phyloP scores from a whole-genome alignment of 164 flowering plant genomes.

The Chimonanthus praecox region DNA sequence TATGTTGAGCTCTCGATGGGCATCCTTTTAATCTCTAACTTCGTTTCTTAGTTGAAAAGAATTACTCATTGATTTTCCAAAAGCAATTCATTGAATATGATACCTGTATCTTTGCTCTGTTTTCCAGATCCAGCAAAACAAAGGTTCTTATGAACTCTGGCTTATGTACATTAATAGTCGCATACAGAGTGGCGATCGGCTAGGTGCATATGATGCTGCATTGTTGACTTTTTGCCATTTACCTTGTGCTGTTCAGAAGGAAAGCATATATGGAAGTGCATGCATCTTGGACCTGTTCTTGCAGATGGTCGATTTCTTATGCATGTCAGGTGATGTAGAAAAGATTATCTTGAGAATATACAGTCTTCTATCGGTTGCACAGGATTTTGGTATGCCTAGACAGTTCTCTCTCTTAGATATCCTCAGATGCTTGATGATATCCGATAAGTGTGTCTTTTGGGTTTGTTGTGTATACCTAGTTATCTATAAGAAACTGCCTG shows the following conservation, averaged over 20 bases:
- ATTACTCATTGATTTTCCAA: not conserved
- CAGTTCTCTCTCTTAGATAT: conserved; percentile 36
- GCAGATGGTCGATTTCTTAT: conserved; percentile 61
- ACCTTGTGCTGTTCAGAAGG: conserved; percentile 31
- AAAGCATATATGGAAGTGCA: conserved; percentile 37
- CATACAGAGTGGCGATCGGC: conserved; percentile 37
- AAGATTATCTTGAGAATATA: conserved; percentile 46
- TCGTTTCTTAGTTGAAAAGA: not conserved
- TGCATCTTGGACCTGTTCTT: conserved; percentile 78
- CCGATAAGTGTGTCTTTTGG: conserved; percentile 79
- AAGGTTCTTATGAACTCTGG: conserved; percentile 78
- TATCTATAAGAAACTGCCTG: conserved; percentile 77
- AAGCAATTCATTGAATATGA: not conserved
- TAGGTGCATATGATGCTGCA: conserved; percentile 64
- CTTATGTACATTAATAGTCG: conserved; percentile 84
- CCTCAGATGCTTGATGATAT: conserved; percentile 45
- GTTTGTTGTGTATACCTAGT: conserved; percentile 70
- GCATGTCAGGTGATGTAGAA: conserved; percentile 56
- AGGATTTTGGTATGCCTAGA: conserved; percentile 23
- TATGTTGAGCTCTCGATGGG: not conserved
- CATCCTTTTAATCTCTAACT: not conserved
- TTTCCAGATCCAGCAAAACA: conserved; percentile 58
- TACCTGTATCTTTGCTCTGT: not conserved
- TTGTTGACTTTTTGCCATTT: conserved; percentile 43
- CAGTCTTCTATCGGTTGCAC: conserved; percentile 25